A percentile compares a stretch with the other conserved stretches of the same genome.
phyloP scores from a whole-genome alignment of 345 rosid genomes.

The Euphorbia tirucalli region DNA sequence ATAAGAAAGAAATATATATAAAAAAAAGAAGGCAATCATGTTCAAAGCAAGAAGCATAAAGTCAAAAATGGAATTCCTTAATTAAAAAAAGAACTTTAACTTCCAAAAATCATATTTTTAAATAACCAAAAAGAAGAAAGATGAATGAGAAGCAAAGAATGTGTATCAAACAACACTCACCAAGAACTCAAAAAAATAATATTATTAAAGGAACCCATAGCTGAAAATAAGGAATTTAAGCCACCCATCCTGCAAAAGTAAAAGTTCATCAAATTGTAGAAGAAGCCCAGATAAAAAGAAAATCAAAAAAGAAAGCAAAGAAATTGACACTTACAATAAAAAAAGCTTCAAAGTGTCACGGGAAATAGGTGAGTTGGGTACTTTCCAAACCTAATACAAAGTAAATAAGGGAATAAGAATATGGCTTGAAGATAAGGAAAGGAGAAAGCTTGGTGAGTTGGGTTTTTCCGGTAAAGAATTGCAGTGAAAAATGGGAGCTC shows the following conservation, averaged over 20 bases:
- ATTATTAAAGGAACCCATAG: conserved; percentile 14
- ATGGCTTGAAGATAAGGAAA: no score
- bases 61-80: not conserved
- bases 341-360: no score
- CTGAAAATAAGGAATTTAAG: conserved; percentile 23
- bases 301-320: no score
- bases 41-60: not conserved
- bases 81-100: not conserved
- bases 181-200: conserved; percentile 25
- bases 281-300: no score
- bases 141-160: conserved; percentile 19
- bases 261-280: not conserved
- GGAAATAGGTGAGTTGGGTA: no score
- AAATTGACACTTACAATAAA: no score
- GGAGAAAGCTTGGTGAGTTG: no score
- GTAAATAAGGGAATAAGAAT: no score
- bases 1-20: not conserved
- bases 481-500: no score
- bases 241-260: conserved; percentile 13
- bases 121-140: conserved; percentile 6
- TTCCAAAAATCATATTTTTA: not conserved
- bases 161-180: conserved; percentile 32
- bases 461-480: no score
- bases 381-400: no score
- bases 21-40: not conserved